Evolutionary conservation across 116 monocot species (phyloP), one percentile per base, ranked within the genome.

Genomic region (Zostera marina): DNA sequence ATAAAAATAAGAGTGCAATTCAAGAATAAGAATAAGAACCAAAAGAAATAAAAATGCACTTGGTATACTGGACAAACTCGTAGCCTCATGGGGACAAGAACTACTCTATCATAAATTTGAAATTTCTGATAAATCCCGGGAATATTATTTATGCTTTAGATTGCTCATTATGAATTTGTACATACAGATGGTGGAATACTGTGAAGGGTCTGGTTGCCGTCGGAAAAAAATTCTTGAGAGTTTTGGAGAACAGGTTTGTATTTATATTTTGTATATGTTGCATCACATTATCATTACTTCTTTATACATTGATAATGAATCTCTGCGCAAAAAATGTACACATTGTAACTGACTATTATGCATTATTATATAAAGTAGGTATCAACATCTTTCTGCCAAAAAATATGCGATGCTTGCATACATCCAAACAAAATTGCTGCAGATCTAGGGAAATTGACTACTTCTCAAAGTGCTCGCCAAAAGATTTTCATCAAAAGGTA

Each of bases 121-220:
- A 15, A 41, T 57, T 57, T 4, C 41, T 22, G 38, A 5, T 32
- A 32, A 32, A 2, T 32, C 32, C 32, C 32, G 5, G 32, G 41
- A 12, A 12, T 57, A 11, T 6, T 8, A 54, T 12, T 52, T 24
- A 49, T 16, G 15, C 15, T 15, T 49, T 49, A 49, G 12, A 19
- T 45, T 15, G 19, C 13, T 17, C 1, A 7, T 24, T n/a, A 2
- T 11, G 9, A 22, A 61, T 45, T 15, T 42, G 22, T 1, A 45
- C 7, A 61, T 77, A 68, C 64, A 94, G 94, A 80, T 94, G 66
- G 79, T 94, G 67, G 78, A 76, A 25, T 94, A 88, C 56, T 88
- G 94, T 76, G 88, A 82, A 82, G 71, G 67, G 63, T 68, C 88
- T 69, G 68, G 71, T 53, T 94, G 94, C 68, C 79, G 94, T 3